Conservation (phyloP, 768 basidiomycete genomes). For the Agaricus sinodeliciosus region DNA sequence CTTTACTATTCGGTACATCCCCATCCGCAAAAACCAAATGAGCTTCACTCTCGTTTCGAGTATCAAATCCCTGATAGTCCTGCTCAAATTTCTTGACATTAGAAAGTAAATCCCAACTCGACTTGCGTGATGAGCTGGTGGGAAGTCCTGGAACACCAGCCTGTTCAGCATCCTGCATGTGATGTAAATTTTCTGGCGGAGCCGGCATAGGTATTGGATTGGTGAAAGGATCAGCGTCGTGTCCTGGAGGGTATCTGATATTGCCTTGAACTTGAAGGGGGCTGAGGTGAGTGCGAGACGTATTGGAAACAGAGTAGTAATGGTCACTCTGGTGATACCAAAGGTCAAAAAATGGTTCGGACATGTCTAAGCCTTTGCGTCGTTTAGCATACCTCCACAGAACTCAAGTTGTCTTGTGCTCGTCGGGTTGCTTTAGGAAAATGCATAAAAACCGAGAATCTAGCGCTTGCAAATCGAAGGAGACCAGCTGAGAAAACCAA, state of each 20-base stretch:
- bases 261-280: background rate
- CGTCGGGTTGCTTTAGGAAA: background rate
- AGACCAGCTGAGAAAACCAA: background rate
- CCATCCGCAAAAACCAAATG: slow-evolving; percentile 56
- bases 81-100: slow-evolving; percentile 47
- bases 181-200: background rate
- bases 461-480: background rate
- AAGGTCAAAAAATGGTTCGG: background rate
- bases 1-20: slow-evolving; percentile 52
- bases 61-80: slow-evolving; percentile 52
- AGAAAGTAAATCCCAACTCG: slow-evolving; percentile 45
- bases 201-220: background rate
- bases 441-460: background rate
- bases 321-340: background rate
- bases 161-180: background rate
- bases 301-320: background rate
- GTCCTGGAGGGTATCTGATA: slow-evolving; percentile 2
- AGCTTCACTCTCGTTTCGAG: slow-evolving; percentile 41
- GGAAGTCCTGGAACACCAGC: slow-evolving; percentile 9
- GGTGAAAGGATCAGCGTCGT: background rate
- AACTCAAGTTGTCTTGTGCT: background rate
- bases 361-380: background rate
- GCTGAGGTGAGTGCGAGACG: slow-evolving; percentile 4
- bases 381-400: background rate
- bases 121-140: slow-evolving; percentile 15